Evolutionary conservation across 73 alveolate genomes (phyloP), one percentile per base, ranked within the genome.

Genomic region (Tetrahymena borealis): DNA sequence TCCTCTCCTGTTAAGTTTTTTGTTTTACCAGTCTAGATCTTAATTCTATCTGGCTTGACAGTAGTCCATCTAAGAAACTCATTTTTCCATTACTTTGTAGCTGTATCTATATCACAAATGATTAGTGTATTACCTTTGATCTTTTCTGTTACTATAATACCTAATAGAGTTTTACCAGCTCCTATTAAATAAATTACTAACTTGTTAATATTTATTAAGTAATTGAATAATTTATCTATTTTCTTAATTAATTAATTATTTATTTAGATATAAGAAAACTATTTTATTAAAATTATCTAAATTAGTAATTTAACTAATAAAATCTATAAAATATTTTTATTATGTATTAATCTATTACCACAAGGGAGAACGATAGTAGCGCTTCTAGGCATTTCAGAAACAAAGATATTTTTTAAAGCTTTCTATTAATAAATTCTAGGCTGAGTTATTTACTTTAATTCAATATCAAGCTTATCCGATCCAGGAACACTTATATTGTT

Each of bases 161-260:
- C 95, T 7, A 93, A 78, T 20, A 93, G 31, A 8, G 95, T 93
- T 33, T 93, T 93, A 3, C 95, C 95, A 36, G 95, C 95, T 9
- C 95, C 95, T 60, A n/a, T 18, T 20, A 18, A 60, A n/a, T n/a
- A n/a, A n/a, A 60, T n/a, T n/a, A n/a, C n/a, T n/a, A n/a, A n/a
- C 28, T 4, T 15, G n/a, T 60, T 60, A 13, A 60, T 13, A 5
- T 9, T 9, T 60, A 1, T 24, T 3, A 60, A n/a, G 28, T 24
- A 60, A 20, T 35, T 24, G 28, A 15, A 24, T 60, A 24, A 60
- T 60, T 4, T 60, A 24, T 20, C 28, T 10, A n/a, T n/a, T n/a
- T n/a, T n/a, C n/a, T n/a, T n/a, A n/a, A n/a, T n/a, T n/a, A n/a
- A n/a, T n/a, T n/a, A n/a, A n/a, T n/a, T n/a, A n/a, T n/a, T n/a